Evolutionary conservation across 495 filamentous ascomycete genomes (phyloP), one percentile per base, ranked within the genome.

Genomic region (Hypoxylon cercidicola): DNA sequence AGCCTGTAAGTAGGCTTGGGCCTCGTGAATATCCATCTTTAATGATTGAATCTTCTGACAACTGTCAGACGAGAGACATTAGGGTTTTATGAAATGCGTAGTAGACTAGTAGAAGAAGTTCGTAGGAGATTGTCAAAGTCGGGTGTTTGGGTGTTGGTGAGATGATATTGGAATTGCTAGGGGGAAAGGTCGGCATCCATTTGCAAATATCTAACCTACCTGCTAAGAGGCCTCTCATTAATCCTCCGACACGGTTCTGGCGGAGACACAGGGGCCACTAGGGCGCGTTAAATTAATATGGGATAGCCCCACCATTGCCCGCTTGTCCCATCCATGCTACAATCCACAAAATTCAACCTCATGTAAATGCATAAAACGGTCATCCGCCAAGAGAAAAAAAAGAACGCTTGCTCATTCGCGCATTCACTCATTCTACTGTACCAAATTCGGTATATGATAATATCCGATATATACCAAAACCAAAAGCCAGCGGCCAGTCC

Each of bases 21-120:
- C 87, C 77, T 94, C 91, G 75, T 91, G 88, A 58, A 93, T 78
- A 74, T 96, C 92, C 92, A 96, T 96, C 18, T 70, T 77, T 63
- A 52, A 51, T 63, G 49, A 51, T 51, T 39, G 19, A 30, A 30
- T 48, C 44, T 32, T 59, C 18, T 10, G 28, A 12, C 21, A 25
- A 18, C 39, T 45, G 30, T 67, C 40, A 34, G 40, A 60, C 4
- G 30, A 56, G 15, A 56, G 21, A 44, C 50, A 62, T 62, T 62
- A 28, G 19, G 15, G 18, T 15, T 44, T 61, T 20, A 37, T 30
- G 47, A 23, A 41, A 34, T 53, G 25, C 49, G 20, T 15, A 40
- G 53, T 32, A 4, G 30, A 4, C 37, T 40, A 5, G 41, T 50
- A 21, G 19, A 34, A 15, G 10, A 11, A 16, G 7, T 43, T 16